Base-by-base conservation (phyloP, 2,329 filamentous ascomycete genomes). In the Trichoderma pleuroti region DNA sequence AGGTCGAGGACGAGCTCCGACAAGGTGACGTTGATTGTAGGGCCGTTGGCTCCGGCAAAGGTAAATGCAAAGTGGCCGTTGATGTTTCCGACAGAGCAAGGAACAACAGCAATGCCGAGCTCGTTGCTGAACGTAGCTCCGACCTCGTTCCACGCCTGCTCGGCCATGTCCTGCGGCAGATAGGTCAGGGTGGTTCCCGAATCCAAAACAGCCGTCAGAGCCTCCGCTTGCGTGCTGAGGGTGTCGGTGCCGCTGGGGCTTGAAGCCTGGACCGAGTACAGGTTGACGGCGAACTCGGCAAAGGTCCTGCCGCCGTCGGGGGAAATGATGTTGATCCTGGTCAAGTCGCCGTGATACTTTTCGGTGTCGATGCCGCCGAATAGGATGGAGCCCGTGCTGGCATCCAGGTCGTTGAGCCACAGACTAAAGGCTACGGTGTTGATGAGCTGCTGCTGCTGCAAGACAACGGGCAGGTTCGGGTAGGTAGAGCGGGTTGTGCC, bases 291-390 rank as follows among this genome's bases (percentile, higher is more conserved):
- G 72, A 88, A 87, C 9, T 86, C 82, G 28, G 80, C 82, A 71
- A 81, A 85, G 67, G 75, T 73, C 63, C 83, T 65, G 61, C 82
- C 78, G 71, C 81, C 77, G 67, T 84, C 78, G 74, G 89, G 70
- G 16, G 74, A 68, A 5, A 80, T 82, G 72, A 93, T 84, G 18
- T 90, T 84, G 32, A 94, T 83, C 7, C 85, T 87, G 59, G 85
- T 84, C 36, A 94, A 83, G 2, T 86, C 79, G 61, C 92, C 92
- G 0, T 84, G 78, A 80, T 89, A 96, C 77, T 94, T 94, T 71
- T 86, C 87, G 0, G 88, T 92, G 77, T 95, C 92, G 71, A 94
- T 88, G n/a, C 92, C 93, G 49, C 93, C 93, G 74, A 95, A 96
- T 1, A 95, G 83, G 72, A 95, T 90, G 74, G 83, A 91, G 42